These are phyloP conservation scores for Globisporangium barbulae DNA, from an alignment of 352 stramenopile genomes.

Conservation along the genomic window DNA sequence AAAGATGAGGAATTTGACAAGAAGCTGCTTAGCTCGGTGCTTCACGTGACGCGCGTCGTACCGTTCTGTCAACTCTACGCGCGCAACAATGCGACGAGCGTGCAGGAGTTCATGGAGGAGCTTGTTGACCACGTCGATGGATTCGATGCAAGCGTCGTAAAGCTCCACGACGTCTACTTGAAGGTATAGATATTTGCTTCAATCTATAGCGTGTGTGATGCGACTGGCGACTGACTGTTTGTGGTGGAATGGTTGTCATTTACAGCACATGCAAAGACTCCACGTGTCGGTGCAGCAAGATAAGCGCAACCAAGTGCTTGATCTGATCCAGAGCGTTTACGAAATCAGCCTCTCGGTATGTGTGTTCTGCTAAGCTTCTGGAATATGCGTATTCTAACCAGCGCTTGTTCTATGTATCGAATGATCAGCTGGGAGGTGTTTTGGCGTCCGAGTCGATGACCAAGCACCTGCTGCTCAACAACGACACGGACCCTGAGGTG, in stretches of 20 bases:
- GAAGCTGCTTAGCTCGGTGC: slow-evolving; percentile 24
- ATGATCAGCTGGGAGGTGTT: slow-evolving; percentile 17
- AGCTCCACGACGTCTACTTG: slow-evolving; percentile 35
- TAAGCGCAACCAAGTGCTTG: slow-evolving; percentile 34
- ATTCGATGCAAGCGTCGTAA: slow-evolving; percentile 21
- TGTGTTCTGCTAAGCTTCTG: neutral
- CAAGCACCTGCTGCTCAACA: slow-evolving; percentile 31
- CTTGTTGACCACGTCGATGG: slow-evolving; percentile 17
- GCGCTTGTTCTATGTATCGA: neutral
- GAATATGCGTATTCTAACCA: neutral
- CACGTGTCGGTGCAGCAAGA: slow-evolving; percentile 22
- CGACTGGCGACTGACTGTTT: neutral
- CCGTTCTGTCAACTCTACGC: slow-evolving; percentile 64
- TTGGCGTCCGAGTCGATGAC: slow-evolving; percentile 21
- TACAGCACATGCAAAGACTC: slow-evolving; percentile 38
- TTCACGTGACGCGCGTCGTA: slow-evolving; percentile 53
- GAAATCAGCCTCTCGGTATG: slow-evolving; percentile 47
- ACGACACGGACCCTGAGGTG: slow-evolving; percentile 27
- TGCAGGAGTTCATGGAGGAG: slow-evolving; percentile 27
- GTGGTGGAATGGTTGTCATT: neutral
- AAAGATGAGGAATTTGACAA: neutral
- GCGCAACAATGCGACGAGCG: slow-evolving; percentile 26
- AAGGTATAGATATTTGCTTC: slow-evolving; percentile 13
- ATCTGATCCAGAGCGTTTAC: slow-evolving; percentile 38
- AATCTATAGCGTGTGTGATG: neutral